Conservation (phyloP, 1,139 yeast genomes). For the Yamadazyma buinensis region DNA sequence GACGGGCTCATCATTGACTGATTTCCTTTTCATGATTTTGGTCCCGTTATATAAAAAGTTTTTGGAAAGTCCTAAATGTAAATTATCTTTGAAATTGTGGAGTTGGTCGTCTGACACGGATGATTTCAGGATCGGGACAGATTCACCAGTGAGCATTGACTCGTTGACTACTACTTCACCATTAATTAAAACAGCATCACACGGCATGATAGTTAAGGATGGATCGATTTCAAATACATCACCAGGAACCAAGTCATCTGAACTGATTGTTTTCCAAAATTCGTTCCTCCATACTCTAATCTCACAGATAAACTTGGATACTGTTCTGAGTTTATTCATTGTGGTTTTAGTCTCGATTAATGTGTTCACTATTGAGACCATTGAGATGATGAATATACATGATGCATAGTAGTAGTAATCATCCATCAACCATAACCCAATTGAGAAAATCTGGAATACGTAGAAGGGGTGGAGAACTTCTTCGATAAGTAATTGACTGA, state of each 20-base stretch:
- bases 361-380: slow-evolving; percentile 75
- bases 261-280: slow-evolving; percentile 82
- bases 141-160: slow-evolving; percentile 95
- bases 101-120: slow-evolving; percentile 66
- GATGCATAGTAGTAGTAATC: slow-evolving; percentile 90
- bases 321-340: slow-evolving; percentile 64
- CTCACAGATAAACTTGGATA: slow-evolving; percentile 72
- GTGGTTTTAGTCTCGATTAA: slow-evolving; percentile 80
- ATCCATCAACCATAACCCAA: slow-evolving; percentile 87
- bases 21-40: slow-evolving; percentile 74
- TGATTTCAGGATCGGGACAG: slow-evolving; percentile 87
- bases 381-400: slow-evolving; percentile 84
- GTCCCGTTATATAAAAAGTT: slow-evolving; percentile 88
- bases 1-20: slow-evolving; percentile 65
- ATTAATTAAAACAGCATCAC: slow-evolving; percentile 80
- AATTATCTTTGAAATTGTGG: slow-evolving; percentile 51
- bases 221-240: slow-evolving; percentile 94
- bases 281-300: slow-evolving; percentile 90
- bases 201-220: slow-evolving; percentile 66
- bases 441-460: slow-evolving; percentile 88
- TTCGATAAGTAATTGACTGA: slow-evolving; percentile 63
- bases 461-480: slow-evolving; percentile 95
- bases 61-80: slow-evolving; percentile 65
- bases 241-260: slow-evolving; percentile 91
- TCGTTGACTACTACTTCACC: slow-evolving; percentile 96